Evolutionary conservation across 768 basidiomycete species (phyloP), one percentile per base, ranked within the genome.

Genomic region (Lactarius trivialis): DNA sequence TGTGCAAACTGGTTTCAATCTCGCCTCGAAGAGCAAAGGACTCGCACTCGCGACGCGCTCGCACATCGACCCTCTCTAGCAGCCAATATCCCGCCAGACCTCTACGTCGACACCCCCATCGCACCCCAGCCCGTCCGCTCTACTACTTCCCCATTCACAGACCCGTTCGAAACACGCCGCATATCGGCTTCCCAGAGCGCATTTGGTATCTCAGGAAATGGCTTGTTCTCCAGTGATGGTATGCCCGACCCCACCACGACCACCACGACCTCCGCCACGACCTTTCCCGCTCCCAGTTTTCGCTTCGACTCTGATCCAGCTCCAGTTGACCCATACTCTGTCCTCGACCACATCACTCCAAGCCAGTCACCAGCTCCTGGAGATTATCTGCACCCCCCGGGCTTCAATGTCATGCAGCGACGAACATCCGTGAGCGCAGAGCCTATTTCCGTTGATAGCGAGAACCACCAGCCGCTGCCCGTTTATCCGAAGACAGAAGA

Each of bases 381-480:
- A 21, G 86, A 90, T 70, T 88, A 82, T 68, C 79, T 92, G n/a
- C 83, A 85, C 48, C 82, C 87, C 0, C 86, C 87, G 24, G 82
- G 82, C 6, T 81, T 87, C 73, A 89, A 85, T 69, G 91, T 85
- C 71, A 82, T 98, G 71, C 92, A 92, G 33, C 85, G 97, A 39
- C 86, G 97, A 48, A 90, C 91, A 3, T 98, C 95, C 39, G 93
- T 99, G 61, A 93, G 91, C 58, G 97, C 97, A 5, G 97, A 99
- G 73, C 93, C 94, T 4, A 93, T 98, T 71, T 84, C 84, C n/a
- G 83, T 97, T 58, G 83, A 90, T 72, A 82, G 83, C 70, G 77
- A 77, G 62, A 71, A 79, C 63, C 79, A 85, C 67, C 84, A 88
- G 65, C 82, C 84, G 24, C 81, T 89, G 9, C 93, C 93, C 24